Evolutionary conservation across 768 basidiomycete genomes (phyloP).

Genomic region (Suillus sp.): DNA sequence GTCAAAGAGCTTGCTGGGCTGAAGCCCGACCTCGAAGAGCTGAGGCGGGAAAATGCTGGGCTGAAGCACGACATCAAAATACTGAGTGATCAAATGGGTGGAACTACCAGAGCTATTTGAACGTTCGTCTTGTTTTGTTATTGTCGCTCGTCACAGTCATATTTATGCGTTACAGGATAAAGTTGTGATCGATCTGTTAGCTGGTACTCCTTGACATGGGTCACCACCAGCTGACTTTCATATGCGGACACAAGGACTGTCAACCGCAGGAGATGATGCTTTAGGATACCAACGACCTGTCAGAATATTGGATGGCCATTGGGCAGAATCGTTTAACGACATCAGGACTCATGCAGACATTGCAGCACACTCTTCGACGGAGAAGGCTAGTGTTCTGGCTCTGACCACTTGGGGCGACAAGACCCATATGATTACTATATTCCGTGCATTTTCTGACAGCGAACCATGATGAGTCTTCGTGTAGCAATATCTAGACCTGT

Average conservation of each 20-base stretch:
- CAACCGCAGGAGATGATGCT: neutral
- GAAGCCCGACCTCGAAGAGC: too few species aligned
- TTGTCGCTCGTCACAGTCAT: too few species aligned
- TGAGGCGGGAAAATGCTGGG: neutral
- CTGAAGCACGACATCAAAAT: neutral
- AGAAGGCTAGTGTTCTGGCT: neutral
- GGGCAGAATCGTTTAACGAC: too few species aligned
- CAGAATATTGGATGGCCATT: too few species aligned
- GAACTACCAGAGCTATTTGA: too few species aligned
- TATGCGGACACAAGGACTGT: too few species aligned
- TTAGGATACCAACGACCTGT: too few species aligned
- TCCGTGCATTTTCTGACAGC: neutral
- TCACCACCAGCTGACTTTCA: neutral
- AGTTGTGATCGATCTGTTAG: neutral
- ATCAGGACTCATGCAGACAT: too few species aligned
- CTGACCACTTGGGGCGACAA: neutral
- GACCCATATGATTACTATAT: neutral
- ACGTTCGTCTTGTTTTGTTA: too few species aligned
- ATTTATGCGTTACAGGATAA: too few species aligned
- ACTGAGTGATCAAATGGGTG: neutral
- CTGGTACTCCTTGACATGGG: neutral
- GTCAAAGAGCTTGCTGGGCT: neutral
- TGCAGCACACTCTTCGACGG: too few species aligned
- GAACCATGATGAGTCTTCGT: neutral
- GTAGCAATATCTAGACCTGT: neutral